phyloP scores from a whole-genome alignment of 139 green algal species.

The Coelastrella sp. region DNA sequence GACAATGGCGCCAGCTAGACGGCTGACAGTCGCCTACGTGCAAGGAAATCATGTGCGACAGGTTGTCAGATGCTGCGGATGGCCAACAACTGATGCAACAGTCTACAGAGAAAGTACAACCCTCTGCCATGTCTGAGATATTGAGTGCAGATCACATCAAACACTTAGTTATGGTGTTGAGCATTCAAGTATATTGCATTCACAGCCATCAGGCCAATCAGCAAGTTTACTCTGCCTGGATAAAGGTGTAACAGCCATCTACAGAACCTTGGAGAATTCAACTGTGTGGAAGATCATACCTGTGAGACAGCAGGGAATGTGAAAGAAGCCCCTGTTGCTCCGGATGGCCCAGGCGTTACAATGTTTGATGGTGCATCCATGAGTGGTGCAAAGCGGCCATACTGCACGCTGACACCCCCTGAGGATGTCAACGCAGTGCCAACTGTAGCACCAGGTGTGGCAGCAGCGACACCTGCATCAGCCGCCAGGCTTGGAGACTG shows the following conservation, averaged over 20 bases:
- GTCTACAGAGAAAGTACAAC: no score
- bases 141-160: no score
- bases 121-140: no score
- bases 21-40: background rate
- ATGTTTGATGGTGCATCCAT: slow-evolving; percentile 30
- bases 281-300: background rate
- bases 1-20: slow-evolving; percentile 21
- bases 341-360: background rate
- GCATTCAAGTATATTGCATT: no score
- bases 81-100: no score
- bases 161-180: no score
- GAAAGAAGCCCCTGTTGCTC: background rate
- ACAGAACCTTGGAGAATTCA: background rate
- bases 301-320: slow-evolving; percentile 37
- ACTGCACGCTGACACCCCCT: slow-evolving; percentile 14
- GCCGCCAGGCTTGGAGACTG: background rate
- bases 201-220: no score
- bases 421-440: background rate
- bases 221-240: no score
- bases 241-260: background rate
- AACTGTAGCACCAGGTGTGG: background rate
- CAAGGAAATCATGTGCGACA: background rate
- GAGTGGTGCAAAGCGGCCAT: slow-evolving; percentile 32
- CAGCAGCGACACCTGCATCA: background rate
- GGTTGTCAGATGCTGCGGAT: no score